Conservation (phyloP, 306 rosid species). For the Cucumis cinereus region DNA sequence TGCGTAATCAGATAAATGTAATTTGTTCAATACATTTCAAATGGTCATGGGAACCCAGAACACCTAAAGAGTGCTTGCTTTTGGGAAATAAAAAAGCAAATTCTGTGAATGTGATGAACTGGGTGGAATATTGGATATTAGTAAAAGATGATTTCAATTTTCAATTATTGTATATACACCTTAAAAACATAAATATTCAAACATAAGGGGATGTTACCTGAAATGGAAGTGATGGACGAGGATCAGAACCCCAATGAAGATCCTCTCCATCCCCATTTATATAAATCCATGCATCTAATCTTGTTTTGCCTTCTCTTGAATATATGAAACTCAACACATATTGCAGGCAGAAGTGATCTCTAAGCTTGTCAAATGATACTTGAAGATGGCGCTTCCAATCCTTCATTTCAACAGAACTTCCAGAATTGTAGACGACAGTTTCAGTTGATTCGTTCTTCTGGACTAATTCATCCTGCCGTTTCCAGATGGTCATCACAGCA, state of each 20-base stretch:
- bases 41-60: neutral
- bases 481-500: constrained; percentile 63
- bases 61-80: neutral
- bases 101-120: neutral
- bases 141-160: neutral
- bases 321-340: constrained; percentile 87
- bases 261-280: constrained; percentile 48
- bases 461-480: constrained; percentile 36
- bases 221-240: constrained; percentile 92
- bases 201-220: constrained; percentile 45
- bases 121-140: neutral
- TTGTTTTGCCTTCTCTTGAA: constrained; percentile 89
- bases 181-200: neutral
- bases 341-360: constrained; percentile 88
- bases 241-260: constrained; percentile 47
- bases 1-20: neutral
- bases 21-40: neutral
- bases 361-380: constrained; percentile 84
- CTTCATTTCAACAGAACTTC: constrained; percentile 52
- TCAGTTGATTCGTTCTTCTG: constrained; percentile 37
- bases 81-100: neutral
- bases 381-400: constrained; percentile 95
- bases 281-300: constrained; percentile 74
- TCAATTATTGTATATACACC: neutral
- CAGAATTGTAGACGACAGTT: constrained; percentile 30